Percentiles rank a stretch among this genome's conserved stretches.
phyloP scores from a whole-genome alignment of 202 grass and related monocot genomes.

The Elaeis oleifera region DNA sequence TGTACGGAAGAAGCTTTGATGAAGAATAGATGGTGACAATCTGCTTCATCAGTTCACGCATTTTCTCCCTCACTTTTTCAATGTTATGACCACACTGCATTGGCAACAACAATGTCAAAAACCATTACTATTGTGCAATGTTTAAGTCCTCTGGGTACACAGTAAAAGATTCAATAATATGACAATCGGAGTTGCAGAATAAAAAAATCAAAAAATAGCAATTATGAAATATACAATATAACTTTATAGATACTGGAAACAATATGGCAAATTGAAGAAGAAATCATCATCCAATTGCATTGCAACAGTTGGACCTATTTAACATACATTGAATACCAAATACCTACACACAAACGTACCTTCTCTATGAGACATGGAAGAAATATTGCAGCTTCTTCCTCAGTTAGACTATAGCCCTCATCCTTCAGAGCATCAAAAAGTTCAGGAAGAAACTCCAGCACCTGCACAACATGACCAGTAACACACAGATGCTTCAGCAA shows the following conservation, averaged over 20 bases:
- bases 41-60: slow-evolving; percentile 96
- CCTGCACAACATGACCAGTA: slow-evolving; percentile 36
- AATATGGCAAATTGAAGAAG: too few relatives aligned
- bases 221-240: too few relatives aligned
- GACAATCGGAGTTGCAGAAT: too few relatives aligned
- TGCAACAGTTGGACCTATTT: too few relatives aligned
- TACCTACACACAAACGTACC: slow-evolving; percentile 27
- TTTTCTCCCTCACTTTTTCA: slow-evolving; percentile 89
- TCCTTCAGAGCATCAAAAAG: slow-evolving; percentile 84
- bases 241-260: too few relatives aligned
- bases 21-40: slow-evolving; percentile 77
- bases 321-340: too few relatives aligned
- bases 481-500: slow-evolving; percentile 8
- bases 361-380: slow-evolving; percentile 87
- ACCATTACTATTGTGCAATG: too few relatives aligned
- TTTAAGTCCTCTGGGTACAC: too few relatives aligned
- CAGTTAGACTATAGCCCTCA: slow-evolving; percentile 77
- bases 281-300: too few relatives aligned
- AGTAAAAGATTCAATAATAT: too few relatives aligned
- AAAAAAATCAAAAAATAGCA: too few relatives aligned
- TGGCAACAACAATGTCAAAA: background rate
- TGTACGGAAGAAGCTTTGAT: slow-evolving; percentile 75
- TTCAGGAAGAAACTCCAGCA: slow-evolving; percentile 95
- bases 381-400: slow-evolving; percentile 93
- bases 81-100: slow-evolving; percentile 97